Evolutionary conservation across 2,329 filamentous ascomycete species (phyloP).

Genomic region (Penicillium sp.): DNA sequence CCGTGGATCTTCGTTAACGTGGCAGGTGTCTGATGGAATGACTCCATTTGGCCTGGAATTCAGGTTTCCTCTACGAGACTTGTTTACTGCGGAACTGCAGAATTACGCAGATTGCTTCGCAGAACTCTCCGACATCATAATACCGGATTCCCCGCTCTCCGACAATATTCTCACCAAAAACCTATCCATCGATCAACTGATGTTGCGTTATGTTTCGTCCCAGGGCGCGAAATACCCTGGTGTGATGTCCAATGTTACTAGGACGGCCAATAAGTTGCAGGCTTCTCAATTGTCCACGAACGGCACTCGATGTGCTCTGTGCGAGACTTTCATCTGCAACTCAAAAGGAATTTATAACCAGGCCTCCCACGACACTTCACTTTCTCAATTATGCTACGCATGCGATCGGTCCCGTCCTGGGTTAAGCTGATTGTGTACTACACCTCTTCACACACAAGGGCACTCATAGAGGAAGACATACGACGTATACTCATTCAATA

Average conservation of each 20-base stretch:
- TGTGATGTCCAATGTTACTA: conserved; percentile 93
- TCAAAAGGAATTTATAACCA: conserved; percentile 63
- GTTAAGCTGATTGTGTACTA: conserved; percentile 25
- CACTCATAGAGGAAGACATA: conserved; percentile 2
- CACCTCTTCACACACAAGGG: conserved; percentile 1
- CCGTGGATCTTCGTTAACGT: conserved; percentile 80
- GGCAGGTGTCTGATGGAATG: conserved; percentile 77
- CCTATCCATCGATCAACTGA: conserved; percentile 87
- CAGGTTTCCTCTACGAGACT: conserved; percentile 82
- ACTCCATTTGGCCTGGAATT: conserved; percentile 64
- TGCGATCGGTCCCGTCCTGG: conserved; percentile 48
- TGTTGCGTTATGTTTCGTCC: conserved; percentile 84
- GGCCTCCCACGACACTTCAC: conserved; percentile 62
- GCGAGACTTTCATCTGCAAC: conserved; percentile 69
- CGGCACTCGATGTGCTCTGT: conserved; percentile 64
- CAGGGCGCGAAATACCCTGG: conserved; percentile 87
- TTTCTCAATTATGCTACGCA: conserved; percentile 47
- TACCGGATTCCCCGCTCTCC: conserved; percentile 44
- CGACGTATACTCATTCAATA: not conserved
- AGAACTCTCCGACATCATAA: conserved; percentile 56
- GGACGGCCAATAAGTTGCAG: conserved; percentile 82
- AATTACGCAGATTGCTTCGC: conserved; percentile 65
- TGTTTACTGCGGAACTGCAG: conserved; percentile 79
- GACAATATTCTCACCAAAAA: conserved; percentile 53
- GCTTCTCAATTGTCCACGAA: conserved; percentile 40